These are phyloP conservation scores for Cicer arietinum DNA, from an alignment of 306 rosid genomes.

Conservation along the genomic window DNA sequence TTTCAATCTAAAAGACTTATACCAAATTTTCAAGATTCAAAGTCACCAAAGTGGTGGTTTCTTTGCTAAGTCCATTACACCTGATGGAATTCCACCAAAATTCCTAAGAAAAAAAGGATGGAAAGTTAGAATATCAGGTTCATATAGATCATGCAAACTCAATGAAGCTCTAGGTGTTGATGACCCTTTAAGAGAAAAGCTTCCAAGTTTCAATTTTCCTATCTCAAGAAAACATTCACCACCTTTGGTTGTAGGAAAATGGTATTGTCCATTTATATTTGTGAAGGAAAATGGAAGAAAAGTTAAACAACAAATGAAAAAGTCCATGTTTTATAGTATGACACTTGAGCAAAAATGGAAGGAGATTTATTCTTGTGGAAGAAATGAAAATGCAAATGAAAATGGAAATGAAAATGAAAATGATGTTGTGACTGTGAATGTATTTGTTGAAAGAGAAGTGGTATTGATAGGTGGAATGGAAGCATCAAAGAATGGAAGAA, in stretches of 20 bases:
- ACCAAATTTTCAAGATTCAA: conserved; percentile 78
- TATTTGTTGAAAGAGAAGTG: conserved; percentile 66
- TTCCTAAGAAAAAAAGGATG: conserved; percentile 79
- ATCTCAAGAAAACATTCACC: conserved; percentile 59
- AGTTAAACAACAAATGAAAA: conserved; percentile 67
- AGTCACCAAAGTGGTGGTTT: conserved; percentile 72
- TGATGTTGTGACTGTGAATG: conserved; percentile 59
- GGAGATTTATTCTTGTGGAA: conserved; percentile 68
- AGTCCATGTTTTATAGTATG: conserved; percentile 59
- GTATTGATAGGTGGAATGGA: conserved; percentile 58
- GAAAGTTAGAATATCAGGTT: conserved; percentile 62
- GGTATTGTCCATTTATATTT: conserved; percentile 79
- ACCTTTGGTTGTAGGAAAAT: conserved; percentile 65
- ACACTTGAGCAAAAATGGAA: conserved; percentile 87
- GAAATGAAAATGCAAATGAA: conserved; percentile 24
- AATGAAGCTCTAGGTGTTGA: conserved; percentile 77
- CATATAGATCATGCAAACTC: conserved; percentile 47
- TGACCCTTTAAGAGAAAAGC: conserved; percentile 49
- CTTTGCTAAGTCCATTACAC: conserved; percentile 69
- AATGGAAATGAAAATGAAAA: background rate
- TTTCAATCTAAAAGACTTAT: conserved; percentile 63
- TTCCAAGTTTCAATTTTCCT: conserved; percentile 71
- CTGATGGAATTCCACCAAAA: conserved; percentile 79
- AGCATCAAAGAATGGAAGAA: conserved; percentile 53
- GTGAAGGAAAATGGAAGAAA: conserved; percentile 61